A percentile compares a stretch with the other conserved stretches of the same genome.
phyloP scores from a whole-genome alignment of 2,329 filamentous ascomycete species.

The Talaromyces sp. region DNA sequence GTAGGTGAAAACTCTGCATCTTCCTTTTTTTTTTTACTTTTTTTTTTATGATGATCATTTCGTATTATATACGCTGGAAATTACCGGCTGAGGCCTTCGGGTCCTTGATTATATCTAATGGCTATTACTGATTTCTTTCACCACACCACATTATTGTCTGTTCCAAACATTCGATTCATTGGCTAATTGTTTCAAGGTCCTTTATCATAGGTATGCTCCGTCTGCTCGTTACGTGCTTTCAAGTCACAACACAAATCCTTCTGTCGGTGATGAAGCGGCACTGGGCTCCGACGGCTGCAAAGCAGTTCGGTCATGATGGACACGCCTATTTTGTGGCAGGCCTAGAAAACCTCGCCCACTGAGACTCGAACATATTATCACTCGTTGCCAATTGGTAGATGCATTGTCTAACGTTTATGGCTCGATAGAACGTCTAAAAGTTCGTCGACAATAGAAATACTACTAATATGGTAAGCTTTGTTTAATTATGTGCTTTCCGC shows the following conservation, averaged over 20 bases:
- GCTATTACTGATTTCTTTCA: conserved; percentile 62
- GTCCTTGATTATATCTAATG: conserved; percentile 74
- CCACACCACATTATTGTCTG: background rate
- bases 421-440: background rate
- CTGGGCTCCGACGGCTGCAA: conserved; percentile 83
- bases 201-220: conserved; percentile 3
- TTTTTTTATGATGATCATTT: conserved; percentile 59
- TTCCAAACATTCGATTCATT: conserved; percentile 13
- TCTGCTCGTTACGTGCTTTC: background rate
- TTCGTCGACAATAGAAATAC: background rate
- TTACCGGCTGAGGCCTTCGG: conserved; percentile 81
- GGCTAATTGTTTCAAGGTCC: conserved; percentile 4
- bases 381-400: background rate
- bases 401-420: background rate
- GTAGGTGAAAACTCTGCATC: conserved; percentile 25
- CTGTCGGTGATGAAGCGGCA: conserved; percentile 60
- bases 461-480: conserved; percentile 13
- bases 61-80: conserved; percentile 75
- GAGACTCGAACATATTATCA: conserved; percentile 47
- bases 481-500: conserved; percentile 17
- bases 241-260: background rate
- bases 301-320: conserved; percentile 68
- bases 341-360: conserved; percentile 99
- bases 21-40: background rate
- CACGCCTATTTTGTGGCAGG: conserved; percentile 87